Conservation (phyloP, 2,329 filamentous ascomycete genomes). For the Cytospora chrysosperma region DNA sequence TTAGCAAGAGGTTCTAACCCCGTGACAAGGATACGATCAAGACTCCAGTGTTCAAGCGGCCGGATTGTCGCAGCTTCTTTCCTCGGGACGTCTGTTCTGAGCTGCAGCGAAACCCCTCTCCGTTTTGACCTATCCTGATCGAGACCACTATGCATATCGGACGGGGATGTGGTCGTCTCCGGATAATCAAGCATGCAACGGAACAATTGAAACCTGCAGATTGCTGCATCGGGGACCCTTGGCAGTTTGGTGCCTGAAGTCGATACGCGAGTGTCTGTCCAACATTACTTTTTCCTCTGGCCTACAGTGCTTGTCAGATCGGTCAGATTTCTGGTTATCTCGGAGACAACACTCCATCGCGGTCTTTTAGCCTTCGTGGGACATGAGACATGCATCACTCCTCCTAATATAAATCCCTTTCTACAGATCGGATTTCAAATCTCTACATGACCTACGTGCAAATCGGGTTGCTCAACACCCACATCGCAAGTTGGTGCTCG, state of each 20-base stretch:
- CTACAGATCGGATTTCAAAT: too few species aligned
- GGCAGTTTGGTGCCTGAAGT: neutral
- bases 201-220: neutral
- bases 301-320: too few species aligned
- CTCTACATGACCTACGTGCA: too few species aligned
- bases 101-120: neutral
- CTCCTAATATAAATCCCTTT: too few species aligned
- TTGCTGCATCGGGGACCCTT: neutral
- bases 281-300: neutral
- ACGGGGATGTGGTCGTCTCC: neutral
- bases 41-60: neutral
- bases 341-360: neutral
- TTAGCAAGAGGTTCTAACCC: neutral
- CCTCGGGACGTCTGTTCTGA: neutral
- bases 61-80: neutral
- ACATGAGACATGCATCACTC: constrained; percentile 4
- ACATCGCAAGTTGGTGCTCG: neutral
- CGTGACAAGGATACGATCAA: neutral
- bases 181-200: neutral
- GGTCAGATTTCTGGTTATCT: neutral
- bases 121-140: neutral
- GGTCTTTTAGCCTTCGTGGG: neutral
- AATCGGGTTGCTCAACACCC: neutral
- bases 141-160: neutral
- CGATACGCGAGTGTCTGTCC: neutral